A percentile compares a stretch with the other conserved stretches of the same genome.
Conservation (phyloP, 768 basidiomycete species). For the Terana coerulea region DNA sequence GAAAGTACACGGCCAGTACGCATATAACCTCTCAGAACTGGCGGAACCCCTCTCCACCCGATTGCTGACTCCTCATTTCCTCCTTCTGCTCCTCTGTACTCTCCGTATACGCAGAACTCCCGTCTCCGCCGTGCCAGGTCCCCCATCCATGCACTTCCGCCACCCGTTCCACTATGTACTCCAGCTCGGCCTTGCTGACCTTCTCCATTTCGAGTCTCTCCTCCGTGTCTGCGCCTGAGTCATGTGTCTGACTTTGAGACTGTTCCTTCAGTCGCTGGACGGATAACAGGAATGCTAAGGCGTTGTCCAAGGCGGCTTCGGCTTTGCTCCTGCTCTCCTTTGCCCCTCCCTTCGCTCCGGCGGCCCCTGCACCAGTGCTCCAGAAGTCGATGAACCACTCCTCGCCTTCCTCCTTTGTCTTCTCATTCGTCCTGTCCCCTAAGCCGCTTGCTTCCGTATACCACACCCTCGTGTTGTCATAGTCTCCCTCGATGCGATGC, state of each 20-base stretch:
- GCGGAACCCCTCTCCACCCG: constrained; percentile 1
- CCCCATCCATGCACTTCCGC: background rate
- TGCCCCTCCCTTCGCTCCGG: background rate
- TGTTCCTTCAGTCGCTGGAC: background rate
- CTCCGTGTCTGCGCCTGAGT: background rate
- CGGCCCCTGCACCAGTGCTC: background rate
- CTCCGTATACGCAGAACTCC: background rate
- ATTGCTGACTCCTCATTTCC: constrained; percentile 1
- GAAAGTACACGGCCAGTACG: too few relatives aligned
- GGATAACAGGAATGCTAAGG: background rate
- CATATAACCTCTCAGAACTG: background rate
- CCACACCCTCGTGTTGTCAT: constrained; percentile 1
- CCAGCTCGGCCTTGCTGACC: constrained; percentile 1
- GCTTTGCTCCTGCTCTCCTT: too few relatives aligned
- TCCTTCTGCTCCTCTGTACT: constrained; percentile 2
- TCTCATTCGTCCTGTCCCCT: background rate
- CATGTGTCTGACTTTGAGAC: background rate
- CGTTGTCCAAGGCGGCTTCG: background rate
- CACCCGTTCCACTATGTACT: background rate
- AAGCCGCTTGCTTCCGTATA: constrained; percentile 1
- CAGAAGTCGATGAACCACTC: background rate
- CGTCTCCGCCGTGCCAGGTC: background rate
- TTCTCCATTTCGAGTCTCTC: background rate
- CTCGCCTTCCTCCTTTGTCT: background rate
- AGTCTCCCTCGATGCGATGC: constrained; percentile 7